Evolutionary conservation across 2,329 filamentous ascomycete genomes (phyloP).

Genomic region (Elsinoe necatrix): DNA sequence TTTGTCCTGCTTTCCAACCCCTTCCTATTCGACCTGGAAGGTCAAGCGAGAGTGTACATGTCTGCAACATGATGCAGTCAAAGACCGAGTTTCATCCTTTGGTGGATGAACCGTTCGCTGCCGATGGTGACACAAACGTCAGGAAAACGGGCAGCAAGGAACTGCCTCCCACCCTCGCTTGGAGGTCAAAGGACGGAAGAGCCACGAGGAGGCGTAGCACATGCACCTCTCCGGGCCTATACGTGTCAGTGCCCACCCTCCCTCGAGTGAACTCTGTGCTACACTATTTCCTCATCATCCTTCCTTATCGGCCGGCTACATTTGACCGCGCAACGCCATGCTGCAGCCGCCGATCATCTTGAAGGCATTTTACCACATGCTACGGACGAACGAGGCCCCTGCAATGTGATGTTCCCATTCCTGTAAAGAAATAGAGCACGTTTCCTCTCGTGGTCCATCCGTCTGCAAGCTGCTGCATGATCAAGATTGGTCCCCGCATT

Average conservation of each 20-base stretch:
- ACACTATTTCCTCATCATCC: neutral
- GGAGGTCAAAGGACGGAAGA: neutral
- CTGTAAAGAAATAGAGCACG: neutral
- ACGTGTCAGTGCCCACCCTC: constrained; percentile 1
- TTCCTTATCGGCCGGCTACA: neutral
- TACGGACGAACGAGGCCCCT: neutral
- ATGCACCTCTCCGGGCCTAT: neutral
- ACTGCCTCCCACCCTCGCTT: neutral
- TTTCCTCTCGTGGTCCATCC: neutral
- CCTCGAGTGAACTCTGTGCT: neutral
- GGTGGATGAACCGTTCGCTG: neutral
- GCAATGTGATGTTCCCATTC: neutral
- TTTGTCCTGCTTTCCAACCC: neutral
- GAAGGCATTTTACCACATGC: neutral
- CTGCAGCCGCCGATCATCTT: neutral
- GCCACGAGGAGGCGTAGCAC: neutral
- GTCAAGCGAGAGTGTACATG: neutral
- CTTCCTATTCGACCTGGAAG: neutral
- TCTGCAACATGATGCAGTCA: neutral
- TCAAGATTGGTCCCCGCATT: constrained; percentile 10
- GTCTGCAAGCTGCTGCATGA: neutral
- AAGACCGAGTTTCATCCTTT: neutral
- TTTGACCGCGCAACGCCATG: neutral
- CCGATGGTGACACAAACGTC: constrained; percentile 2
- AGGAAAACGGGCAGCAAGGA: neutral